Evolutionary conservation across 164 flowering plant genomes (phyloP).

Genomic region (Vitis labrusca): DNA sequence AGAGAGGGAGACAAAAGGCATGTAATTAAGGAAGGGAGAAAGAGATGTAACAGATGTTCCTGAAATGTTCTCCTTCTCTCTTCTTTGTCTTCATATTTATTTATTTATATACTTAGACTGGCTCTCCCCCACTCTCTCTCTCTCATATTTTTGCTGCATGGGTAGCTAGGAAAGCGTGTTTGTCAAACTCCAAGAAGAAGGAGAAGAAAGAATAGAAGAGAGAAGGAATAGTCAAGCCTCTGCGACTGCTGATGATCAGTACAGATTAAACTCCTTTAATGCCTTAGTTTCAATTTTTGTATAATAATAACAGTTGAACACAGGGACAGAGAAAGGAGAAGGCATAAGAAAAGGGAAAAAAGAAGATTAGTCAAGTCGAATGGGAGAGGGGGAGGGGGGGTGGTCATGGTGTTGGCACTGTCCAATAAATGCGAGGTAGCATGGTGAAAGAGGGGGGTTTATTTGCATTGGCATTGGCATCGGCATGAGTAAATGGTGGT

Average conservation of each 20-base stretch:
- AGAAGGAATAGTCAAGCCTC: constrained; percentile 14
- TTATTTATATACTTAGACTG: too few relatives aligned
- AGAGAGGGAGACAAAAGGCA: constrained; percentile 15
- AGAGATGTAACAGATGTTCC: not conserved
- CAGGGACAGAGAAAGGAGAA: too few relatives aligned
- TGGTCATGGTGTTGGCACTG: constrained; percentile 40
- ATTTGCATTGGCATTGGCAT: too few relatives aligned
- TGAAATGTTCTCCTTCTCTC: not conserved
- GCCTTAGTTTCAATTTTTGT: too few relatives aligned
- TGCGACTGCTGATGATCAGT: not conserved
- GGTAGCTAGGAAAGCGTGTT: constrained; percentile 23
- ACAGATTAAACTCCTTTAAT: not conserved
- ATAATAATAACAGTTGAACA: not conserved
- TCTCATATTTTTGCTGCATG: not conserved
- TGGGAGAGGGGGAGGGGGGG: not conserved
- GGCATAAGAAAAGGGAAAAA: not conserved
- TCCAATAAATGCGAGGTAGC: constrained; percentile 32
- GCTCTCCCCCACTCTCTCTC: too few relatives aligned
- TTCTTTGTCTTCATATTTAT: too few relatives aligned
- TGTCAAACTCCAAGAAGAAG: constrained; percentile 27
- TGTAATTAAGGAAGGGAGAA: constrained; percentile 4
- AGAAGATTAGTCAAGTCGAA: constrained; percentile 18
- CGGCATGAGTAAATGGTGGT: not conserved
- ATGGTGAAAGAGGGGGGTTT: not conserved
- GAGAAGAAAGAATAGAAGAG: constrained; percentile 9